Base-by-base conservation (phyloP, 179 eudicot species). In the Nepenthes alata region DNA sequence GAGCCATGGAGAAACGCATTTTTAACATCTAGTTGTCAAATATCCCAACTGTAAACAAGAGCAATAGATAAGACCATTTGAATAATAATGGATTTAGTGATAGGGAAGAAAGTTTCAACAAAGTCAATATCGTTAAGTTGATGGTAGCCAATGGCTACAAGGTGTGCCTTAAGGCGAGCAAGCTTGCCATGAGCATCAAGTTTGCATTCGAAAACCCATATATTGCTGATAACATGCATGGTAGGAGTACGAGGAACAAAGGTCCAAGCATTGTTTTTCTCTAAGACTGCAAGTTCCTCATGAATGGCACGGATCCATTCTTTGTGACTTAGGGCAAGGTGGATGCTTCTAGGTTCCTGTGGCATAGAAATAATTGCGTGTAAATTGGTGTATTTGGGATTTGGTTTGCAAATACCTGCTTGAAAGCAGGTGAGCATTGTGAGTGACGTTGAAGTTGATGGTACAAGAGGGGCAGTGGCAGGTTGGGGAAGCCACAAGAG, bases 21-120 rank as follows among this genome's bases (percentile, higher is more conserved):
- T 38, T 63, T 63, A 0, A 63, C 66, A 11, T 63, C 58, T 1
- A 63, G 37, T 53, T 63, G 58, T 3, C 37, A 47, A n/a, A 52
- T 62, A 0, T 37, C 49, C 58, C 57, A 63, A 25, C 5, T 3
- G 2, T 9, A 0, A 38, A 9, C 5, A 2, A 37, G 3, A 14
- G 58, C 58, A 5, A 63, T 6, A 1, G 48, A 11, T 8, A 51
- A 6, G 3, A 63, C 4, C 2, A 53, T n/a, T 1, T 58, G 58
- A 15, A 62, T 62, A 2, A 47, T 62, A 34, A 1, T 9, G 1
- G 16, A 49, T 10, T 63, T 63, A 0, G 37, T 8, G 0, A 53
- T 13, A 13, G 13, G 37, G 5, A 48, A 51, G n/a, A 63, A 53
- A 0, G 51, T 63, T 11, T 63, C 58, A 1, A 7, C 1, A 13